Base-by-base conservation (phyloP, 805 yeast species). In the Wickerhamomyces silvicola region DNA sequence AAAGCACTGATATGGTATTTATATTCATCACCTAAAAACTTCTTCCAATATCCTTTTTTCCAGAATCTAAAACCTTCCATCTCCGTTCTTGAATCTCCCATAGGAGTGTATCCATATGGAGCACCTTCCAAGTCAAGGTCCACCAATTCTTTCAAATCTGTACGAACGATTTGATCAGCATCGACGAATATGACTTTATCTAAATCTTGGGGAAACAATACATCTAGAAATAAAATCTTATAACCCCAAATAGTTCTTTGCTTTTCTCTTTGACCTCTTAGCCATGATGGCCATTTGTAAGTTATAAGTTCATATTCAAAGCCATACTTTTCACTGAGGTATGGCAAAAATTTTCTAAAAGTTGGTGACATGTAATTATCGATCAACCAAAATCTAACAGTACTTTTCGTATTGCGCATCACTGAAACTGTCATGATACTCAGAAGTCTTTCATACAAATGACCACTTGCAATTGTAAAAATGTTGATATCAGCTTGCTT, bases 211-310 rank as follows among this genome's bases (percentile, higher is more conserved):
- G 97, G 97, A 53, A 90, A 86, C 29, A 92, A 51, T 1, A 82
- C 88, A 59, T 90, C 98, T 41, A 87, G 59, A 46, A 90, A 86
- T 31, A 90, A 59, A 22, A 88, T 78, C 54, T 90, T 90, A 52
- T 81, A 84, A 4, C 92, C 95, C 87, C 95, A 84, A 31, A 86
- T 75, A 3, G 78, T 75, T 39, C 96, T 67, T 48, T 80, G 87
- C 47, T 75, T 75, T 42, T 81, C 90, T 22, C 79, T 56, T 57
- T 90, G 97, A 3, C 69, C 68, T 30, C 88, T 69, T 14, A 90
- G 62, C 95, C 97, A 90, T 8, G 64, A 55, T 10, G 98, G 98
- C 98, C 98, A 90, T 41, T 81, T 80, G 55, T 83, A 90, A 1
- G 81, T 74, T n/a, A 92, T 65, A 27, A 86, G 57, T 46, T 86